phyloP scores from a whole-genome alignment of 1,284 basidiomycete species.

The Pascua guehoae region DNA sequence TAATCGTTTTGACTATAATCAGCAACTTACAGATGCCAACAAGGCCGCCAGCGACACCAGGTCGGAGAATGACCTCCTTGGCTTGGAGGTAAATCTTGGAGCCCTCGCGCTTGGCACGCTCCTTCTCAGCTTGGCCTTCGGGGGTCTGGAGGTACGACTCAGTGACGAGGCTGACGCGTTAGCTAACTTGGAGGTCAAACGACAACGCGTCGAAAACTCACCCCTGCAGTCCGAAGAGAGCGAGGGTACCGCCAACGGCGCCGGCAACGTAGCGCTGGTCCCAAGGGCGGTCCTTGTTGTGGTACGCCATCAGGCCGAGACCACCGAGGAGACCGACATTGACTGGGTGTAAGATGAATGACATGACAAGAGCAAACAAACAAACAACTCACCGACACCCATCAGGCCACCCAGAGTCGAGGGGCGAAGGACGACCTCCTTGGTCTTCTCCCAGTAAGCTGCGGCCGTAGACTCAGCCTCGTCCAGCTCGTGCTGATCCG shows the following conservation, averaged over 20 bases:
- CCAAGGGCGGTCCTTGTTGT: conserved; percentile 60
- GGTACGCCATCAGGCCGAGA: conserved; percentile 64
- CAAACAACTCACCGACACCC: conserved; percentile 58
- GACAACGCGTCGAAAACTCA: conserved; percentile 16
- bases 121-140: conserved; percentile 59
- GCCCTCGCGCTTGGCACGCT: conserved; percentile 61
- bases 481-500: conserved; percentile 44
- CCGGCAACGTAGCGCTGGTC: conserved; percentile 59
- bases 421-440: conserved; percentile 63
- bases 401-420: conserved; percentile 68
- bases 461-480: conserved; percentile 58
- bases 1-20: not conserved
- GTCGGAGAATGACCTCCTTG: conserved; percentile 62
- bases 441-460: conserved; percentile 59
- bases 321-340: conserved; percentile 68
- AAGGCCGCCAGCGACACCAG: conserved; percentile 65
- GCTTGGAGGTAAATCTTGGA: conserved; percentile 60
- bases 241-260: conserved; percentile 57
- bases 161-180: conserved; percentile 53
- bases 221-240: conserved; percentile 61
- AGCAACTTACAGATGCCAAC: conserved; percentile 59
- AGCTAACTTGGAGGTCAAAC: not conserved
- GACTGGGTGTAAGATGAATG: conserved; percentile 49
- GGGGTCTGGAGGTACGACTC: conserved; percentile 63
- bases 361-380: not conserved